Base-by-base conservation (phyloP, 225 moss, liverwort and hornwort genomes). In the Antitrichia curtipendula region DNA sequence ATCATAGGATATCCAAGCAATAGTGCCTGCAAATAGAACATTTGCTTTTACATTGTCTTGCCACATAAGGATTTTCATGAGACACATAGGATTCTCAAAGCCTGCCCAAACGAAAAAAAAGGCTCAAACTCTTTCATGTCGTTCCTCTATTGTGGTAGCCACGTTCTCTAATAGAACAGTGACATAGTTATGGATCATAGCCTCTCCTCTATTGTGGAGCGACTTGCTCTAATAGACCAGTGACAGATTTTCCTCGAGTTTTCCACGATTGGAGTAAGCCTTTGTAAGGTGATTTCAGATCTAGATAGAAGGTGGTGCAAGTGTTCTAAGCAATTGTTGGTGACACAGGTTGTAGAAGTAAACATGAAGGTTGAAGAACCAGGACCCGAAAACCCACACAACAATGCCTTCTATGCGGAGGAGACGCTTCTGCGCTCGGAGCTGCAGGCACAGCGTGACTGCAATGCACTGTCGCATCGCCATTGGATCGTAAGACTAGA, bases 331-430 rank as follows among this genome's bases (percentile, higher is more conserved):
- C 32, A 62, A 82, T 16, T 23, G 77, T 49, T 66, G 24, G 21
- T 64, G 66, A 53, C 47, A 22, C 95, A 97, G 97, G 96, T 99
- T 75, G 95, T 99, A 34, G 98, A 99, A 90, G 93, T 99, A 29
- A 97, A 99, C 87, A 91, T 97, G 86, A 96, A 99, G 82, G 92
- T 99, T 63, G 98, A 99, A 86, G 94, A 94, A 72, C 92, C 95
- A 38, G 98, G 98, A 41, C 95, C 95, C 5, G 94, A 96, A 40
- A 99, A 99, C 87, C 96, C 95, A 64, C 98, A 99, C 85, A 94
- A 94, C 79, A 99, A 99, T 89, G 98, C 98, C 17, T 99, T 99
- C 54, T 99, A 95, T 86, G 97, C 98, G 13, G 96, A 99, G 88
- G 97, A 99, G 82, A 96, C 95, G 41, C 91, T 99, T 38, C 91